Percentiles rank a stretch among this genome's conserved stretches.
Conservation (phyloP, 2,329 filamentous ascomycete species). For the Lachnum nothofagi region DNA sequence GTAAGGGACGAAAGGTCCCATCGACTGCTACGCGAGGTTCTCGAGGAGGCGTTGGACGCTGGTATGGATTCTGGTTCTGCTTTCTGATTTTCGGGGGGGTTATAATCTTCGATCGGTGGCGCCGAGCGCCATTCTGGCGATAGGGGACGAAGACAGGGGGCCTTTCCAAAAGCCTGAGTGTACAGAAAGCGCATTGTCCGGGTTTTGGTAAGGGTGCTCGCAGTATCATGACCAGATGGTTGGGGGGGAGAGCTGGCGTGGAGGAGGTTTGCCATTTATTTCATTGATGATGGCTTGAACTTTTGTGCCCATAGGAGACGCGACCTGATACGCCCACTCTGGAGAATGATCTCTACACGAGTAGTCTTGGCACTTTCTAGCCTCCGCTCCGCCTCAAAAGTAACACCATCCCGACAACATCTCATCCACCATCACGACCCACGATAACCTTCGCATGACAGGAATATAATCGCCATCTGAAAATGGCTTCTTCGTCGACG, state of each 20-base stretch:
- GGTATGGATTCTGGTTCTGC: not conserved
- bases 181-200: conserved; percentile 39
- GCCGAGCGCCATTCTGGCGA: conserved; percentile 5
- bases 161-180: conserved; percentile 33
- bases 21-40: not conserved
- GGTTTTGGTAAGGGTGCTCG: conserved; percentile 35
- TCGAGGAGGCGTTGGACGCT: not conserved
- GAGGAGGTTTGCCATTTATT: not conserved
- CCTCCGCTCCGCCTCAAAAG: not conserved
- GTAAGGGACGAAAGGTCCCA: no score
- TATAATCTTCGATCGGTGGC: not conserved
- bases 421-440: no score
- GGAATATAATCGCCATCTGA: not conserved
- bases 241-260: no score
- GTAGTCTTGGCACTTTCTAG: not conserved
- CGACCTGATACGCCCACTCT: no score
- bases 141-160: conserved; percentile 20
- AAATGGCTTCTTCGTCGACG: conserved; percentile 68
- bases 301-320: not conserved
- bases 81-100: no score
- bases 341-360: no score
- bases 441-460: conserved; percentile 8
- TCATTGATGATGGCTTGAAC: not conserved
- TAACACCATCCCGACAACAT: no score
- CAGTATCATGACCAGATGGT: no score